These are phyloP conservation scores for Cyclostephanos invisitatus DNA, from an alignment of 108 stramenopile genomes.

Conservation along the genomic window DNA sequence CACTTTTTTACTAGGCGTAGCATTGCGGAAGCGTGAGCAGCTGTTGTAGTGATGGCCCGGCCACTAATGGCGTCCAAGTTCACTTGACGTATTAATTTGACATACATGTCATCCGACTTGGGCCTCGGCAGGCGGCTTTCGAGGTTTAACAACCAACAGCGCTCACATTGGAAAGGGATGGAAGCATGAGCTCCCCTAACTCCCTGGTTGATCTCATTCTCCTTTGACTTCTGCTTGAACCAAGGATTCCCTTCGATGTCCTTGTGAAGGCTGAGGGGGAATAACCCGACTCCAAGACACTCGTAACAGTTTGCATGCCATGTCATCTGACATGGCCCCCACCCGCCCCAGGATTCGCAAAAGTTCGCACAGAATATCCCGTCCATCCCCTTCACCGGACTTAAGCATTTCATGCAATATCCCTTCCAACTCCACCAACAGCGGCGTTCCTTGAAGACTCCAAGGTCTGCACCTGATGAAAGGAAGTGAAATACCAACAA, in stretches of 20 bases:
- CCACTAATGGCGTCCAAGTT: background rate
- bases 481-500: background rate
- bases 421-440: slow-evolving; percentile 30
- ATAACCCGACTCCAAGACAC: too few species aligned
- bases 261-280: too few species aligned
- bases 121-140: background rate
- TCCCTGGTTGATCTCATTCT: background rate
- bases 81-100: background rate
- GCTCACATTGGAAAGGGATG: slow-evolving; percentile 31
- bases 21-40: background rate
- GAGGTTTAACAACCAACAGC: slow-evolving; percentile 47
- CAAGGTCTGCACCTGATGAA: background rate
- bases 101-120: background rate
- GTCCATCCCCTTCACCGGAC: slow-evolving; percentile 5
- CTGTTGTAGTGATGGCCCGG: background rate
- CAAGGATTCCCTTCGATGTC: background rate
- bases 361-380: slow-evolving; percentile 53
- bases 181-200: background rate
- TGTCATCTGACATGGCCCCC: background rate
- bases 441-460: background rate
- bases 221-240: background rate
- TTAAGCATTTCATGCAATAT: slow-evolving; percentile 19
- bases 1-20: background rate
- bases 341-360: slow-evolving; percentile 17
- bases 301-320: slow-evolving; percentile 23